Conservation (phyloP, 345 rosid species). For the Tarenaya hassleriana region DNA sequence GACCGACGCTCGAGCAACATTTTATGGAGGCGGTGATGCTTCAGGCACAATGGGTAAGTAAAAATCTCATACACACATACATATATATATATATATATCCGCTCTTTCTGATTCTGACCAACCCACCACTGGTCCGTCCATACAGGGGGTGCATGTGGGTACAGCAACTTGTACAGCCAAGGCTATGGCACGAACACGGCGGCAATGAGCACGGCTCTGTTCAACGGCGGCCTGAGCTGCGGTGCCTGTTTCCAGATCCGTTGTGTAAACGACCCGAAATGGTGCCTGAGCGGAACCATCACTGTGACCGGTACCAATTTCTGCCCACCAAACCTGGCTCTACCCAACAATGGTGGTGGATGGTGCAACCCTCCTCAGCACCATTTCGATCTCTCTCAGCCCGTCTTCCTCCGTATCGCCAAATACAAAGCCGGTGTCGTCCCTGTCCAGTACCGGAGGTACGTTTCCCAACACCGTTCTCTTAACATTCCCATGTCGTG, state of each 20-base stretch:
- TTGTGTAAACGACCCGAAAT: conserved; percentile 48
- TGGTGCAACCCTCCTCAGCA: conserved; percentile 87
- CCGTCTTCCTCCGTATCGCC: conserved; percentile 71
- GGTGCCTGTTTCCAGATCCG: conserved; percentile 69
- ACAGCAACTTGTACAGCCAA: conserved; percentile 68
- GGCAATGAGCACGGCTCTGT: conserved; percentile 71
- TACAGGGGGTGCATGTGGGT: conserved; percentile 85
- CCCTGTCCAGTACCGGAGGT: conserved; percentile 69
- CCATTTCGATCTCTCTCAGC: conserved; percentile 77
- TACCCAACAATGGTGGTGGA: conserved; percentile 66
- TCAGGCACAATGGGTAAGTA: conserved; percentile 76
- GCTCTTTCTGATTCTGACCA: no score
- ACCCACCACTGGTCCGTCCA: no score
- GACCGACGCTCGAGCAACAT: conserved; percentile 72
- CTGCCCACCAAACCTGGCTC: conserved; percentile 73
- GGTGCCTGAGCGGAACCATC: conserved; percentile 63
- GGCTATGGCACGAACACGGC: conserved; percentile 73
- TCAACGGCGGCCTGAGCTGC: conserved; percentile 65
- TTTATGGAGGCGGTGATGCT: conserved; percentile 78
- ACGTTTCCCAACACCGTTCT: neutral
- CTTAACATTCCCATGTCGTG: no score
- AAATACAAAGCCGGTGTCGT: conserved; percentile 68
- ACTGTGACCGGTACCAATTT: conserved; percentile 72
- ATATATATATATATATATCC: no score
- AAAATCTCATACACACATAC: neutral